These are phyloP conservation scores for Microsporum audouinii DNA, from an alignment of 2,329 filamentous ascomycete genomes.

Conservation along the genomic window DNA sequence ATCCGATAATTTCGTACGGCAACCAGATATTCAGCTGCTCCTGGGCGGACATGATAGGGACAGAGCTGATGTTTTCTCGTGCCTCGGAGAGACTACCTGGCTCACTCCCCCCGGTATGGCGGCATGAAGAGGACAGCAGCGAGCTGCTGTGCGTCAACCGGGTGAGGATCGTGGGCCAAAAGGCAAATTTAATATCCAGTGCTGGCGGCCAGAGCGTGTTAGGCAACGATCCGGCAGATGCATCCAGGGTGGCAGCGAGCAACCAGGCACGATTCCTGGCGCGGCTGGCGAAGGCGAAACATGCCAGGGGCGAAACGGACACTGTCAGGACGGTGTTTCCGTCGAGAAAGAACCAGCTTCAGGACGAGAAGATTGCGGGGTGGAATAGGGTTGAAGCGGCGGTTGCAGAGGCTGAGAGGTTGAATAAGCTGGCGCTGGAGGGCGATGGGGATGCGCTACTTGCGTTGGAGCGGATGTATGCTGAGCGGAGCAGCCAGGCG, in stretches of 20 bases:
- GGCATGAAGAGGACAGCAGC: slow-evolving; percentile 43
- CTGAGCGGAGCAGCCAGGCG: slow-evolving; percentile 11
- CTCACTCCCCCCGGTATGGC: slow-evolving; percentile 41
- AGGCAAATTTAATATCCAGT: slow-evolving; percentile 47
- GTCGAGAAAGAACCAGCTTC: slow-evolving; percentile 23
- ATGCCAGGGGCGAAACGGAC: slow-evolving; percentile 52
- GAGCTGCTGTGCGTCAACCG: slow-evolving; percentile 62
- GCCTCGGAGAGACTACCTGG: slow-evolving; percentile 29
- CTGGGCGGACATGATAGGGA: slow-evolving; percentile 76
- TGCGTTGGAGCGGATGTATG: slow-evolving; percentile 29
- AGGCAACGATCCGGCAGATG: background rate
- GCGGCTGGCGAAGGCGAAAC: slow-evolving; percentile 54
- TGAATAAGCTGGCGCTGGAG: slow-evolving; percentile 27
- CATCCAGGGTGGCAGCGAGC: slow-evolving; percentile 22
- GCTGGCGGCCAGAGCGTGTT: slow-evolving; percentile 10
- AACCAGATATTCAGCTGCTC: slow-evolving; percentile 66
- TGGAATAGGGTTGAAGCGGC: slow-evolving; percentile 31
- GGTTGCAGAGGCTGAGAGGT: slow-evolving; percentile 25
- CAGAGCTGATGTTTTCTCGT: slow-evolving; percentile 61
- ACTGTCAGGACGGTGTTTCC: slow-evolving; percentile 49
- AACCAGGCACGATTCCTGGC: slow-evolving; percentile 50
- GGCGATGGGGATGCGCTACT: slow-evolving; percentile 29
- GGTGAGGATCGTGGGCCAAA: slow-evolving; percentile 57
- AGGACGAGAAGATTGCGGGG: slow-evolving; percentile 24
- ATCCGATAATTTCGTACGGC: slow-evolving; percentile 69